A percentile compares a stretch with the other conserved stretches of the same genome.
Evolutionary conservation across 495 filamentous ascomycete species (phyloP).

Genomic region (Rhizodiscina lignyota): DNA sequence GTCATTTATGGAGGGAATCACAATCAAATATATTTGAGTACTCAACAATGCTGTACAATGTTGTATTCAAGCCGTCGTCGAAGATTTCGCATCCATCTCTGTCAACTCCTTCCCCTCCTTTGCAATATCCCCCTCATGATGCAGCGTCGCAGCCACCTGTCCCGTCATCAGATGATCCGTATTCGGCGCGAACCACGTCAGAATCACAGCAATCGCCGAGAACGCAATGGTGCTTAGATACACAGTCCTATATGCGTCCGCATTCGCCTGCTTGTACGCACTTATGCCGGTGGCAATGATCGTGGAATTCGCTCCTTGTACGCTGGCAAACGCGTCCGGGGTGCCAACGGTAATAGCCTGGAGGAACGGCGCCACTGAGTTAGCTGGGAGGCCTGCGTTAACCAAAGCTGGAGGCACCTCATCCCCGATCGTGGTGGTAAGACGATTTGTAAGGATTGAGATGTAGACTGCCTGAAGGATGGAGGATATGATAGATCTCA

Average conservation of each 20-base stretch:
- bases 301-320: slow-evolving; percentile 8
- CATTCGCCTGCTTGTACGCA: slow-evolving; percentile 12
- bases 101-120: too few species aligned
- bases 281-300: slow-evolving; percentile 7
- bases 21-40: too few species aligned
- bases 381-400: slow-evolving; percentile 9
- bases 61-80: too few species aligned
- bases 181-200: slow-evolving; percentile 11
- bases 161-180: slow-evolving; percentile 9
- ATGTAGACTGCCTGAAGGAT: slow-evolving; percentile 9
- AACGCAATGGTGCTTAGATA: slow-evolving; percentile 12
- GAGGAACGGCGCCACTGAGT: slow-evolving; percentile 6
- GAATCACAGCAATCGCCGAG: slow-evolving; percentile 9
- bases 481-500: slow-evolving; percentile 9
- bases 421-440: slow-evolving; percentile 1
- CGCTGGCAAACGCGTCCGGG: slow-evolving; percentile 3
- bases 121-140: slow-evolving; percentile 1
- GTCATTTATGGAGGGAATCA: too few species aligned
- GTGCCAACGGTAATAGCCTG: slow-evolving; percentile 7
- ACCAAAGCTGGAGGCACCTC: slow-evolving; percentile 7
- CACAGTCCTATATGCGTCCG: slow-evolving; percentile 14
- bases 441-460: slow-evolving; percentile 8
- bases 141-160: slow-evolving; percentile 7
- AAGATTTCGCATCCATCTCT: too few species aligned
- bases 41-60: too few species aligned